Base-by-base conservation (phyloP, 768 basidiomycete species). In the Naganishia onofrii region DNA sequence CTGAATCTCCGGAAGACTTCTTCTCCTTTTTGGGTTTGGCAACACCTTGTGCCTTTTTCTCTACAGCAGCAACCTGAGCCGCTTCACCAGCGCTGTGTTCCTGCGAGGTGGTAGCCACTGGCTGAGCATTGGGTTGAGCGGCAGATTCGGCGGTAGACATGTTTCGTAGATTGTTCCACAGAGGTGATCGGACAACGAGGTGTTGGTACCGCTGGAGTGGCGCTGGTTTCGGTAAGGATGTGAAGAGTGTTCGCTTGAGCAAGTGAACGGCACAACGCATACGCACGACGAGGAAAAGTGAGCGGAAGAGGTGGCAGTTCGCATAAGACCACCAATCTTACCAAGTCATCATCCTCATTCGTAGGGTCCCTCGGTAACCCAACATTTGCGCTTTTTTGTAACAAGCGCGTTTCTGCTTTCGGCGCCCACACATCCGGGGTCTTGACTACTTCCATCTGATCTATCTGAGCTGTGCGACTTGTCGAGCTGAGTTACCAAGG, bases 1-100 rank as follows among this genome's bases (percentile, higher is more conserved):
- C 68, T 21, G 52, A 54, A 21, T 48, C 65, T 19, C 10, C 21
- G 15, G 54, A 54, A 23, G 54, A 53, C 72, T 74, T 71, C 70
- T 75, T 75, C 48, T 66, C 68, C 72, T 73, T 71, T 54, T 71
- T 71, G 53, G 71, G 58, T n/a, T 66, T 52, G 23, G 65, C 65
- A 8, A 66, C 52, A 32, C 54, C 52, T 38, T 54, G 60, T 15
- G 57, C 56, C 34, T 70, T 58, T 31, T 46, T 44, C 48, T 26
- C 26, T 15, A 31, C 58, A 26, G 68, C 68, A 7, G 68, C 68
- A 7, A 51, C 42, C 42, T 64, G 44, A 23, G 68, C 46, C 10
- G 44, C 19, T 52, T 70, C 60, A 15, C 31, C 63, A 29, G 60
- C 44, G 55, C 21, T 56, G 36, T 66, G 65, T 12, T 46, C 19